Conservation (phyloP, 176 grass and related monocot genomes). For the Lolium perenne region DNA sequence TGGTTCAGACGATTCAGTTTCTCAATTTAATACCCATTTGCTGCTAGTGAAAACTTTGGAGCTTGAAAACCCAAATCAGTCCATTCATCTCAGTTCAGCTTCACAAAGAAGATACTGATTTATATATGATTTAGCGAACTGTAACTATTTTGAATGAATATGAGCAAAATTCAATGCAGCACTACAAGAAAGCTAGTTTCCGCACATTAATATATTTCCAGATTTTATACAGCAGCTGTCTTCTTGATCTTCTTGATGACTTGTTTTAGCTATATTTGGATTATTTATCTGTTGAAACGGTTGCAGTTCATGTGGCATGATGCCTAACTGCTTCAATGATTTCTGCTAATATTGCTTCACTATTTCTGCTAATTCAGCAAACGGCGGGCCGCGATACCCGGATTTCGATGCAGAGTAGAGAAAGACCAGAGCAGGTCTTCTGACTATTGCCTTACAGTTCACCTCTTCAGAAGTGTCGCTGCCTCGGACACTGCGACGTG, state of each 20-base stretch:
- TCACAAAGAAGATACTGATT: no score
- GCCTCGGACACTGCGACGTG: background rate
- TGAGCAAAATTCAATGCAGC: background rate
- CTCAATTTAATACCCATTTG: no score
- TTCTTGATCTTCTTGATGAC: background rate
- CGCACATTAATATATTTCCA: background rate
- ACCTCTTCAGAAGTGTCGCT: background rate
- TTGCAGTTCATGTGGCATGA: background rate
- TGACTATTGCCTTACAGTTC: slow-evolving; percentile 2
- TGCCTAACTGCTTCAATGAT: background rate
- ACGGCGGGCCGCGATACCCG: background rate
- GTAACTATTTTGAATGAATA: background rate
- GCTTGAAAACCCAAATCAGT: no score
- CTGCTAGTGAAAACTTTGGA: no score
- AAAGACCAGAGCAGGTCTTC: slow-evolving; percentile 3
- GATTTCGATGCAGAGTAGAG: background rate
- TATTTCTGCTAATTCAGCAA: background rate
- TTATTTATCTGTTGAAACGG: background rate
- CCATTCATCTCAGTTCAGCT: no score
- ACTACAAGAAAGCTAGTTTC: background rate
- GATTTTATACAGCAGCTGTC: background rate
- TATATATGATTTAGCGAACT: no score
- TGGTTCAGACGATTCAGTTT: no score
- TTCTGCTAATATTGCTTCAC: background rate
- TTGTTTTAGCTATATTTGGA: background rate